Conservation (phyloP, 257 asterid species). For the Primulina eburnea region DNA sequence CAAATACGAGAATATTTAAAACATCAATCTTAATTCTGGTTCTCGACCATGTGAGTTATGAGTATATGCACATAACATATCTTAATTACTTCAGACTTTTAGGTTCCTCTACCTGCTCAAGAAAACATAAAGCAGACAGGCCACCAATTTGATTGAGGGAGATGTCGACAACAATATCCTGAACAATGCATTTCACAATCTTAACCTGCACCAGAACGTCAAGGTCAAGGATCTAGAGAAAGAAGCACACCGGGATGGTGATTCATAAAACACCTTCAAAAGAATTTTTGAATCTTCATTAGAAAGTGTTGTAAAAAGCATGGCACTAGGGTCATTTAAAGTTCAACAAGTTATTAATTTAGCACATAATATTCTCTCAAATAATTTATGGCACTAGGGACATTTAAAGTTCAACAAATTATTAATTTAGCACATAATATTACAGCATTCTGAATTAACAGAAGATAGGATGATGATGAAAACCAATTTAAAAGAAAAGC, state of each 20-base stretch:
- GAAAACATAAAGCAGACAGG: slow-evolving; percentile 67
- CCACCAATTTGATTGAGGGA: slow-evolving; percentile 79
- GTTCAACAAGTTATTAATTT: not conserved
- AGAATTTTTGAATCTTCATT: not conserved
- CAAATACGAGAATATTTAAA: not conserved
- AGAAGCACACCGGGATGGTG: not conserved
- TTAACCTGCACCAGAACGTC: slow-evolving; percentile 50
- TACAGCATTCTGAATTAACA: slow-evolving; percentile 10
- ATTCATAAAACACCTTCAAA: not conserved
- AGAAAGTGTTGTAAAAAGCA: not conserved
- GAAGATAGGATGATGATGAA: not conserved
- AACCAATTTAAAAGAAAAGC: not conserved
- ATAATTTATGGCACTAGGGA: not conserved
- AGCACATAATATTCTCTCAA: slow-evolving; percentile 1
- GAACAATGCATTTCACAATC: slow-evolving; percentile 65
- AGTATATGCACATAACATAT: slow-evolving; percentile 7
- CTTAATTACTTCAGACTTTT: not conserved
- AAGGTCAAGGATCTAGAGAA: not conserved
- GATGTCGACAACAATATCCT: slow-evolving; percentile 61
- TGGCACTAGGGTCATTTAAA: not conserved
- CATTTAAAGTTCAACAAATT: not conserved
- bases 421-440: not conserved
- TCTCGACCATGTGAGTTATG: not conserved
- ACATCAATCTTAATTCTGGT: slow-evolving; percentile 13
- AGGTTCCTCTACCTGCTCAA: slow-evolving; percentile 56